A percentile compares a stretch with the other conserved stretches of the same genome.
phyloP scores from a whole-genome alignment of 108 stramenopile species.

The Pseudonitzschia multistriata region DNA sequence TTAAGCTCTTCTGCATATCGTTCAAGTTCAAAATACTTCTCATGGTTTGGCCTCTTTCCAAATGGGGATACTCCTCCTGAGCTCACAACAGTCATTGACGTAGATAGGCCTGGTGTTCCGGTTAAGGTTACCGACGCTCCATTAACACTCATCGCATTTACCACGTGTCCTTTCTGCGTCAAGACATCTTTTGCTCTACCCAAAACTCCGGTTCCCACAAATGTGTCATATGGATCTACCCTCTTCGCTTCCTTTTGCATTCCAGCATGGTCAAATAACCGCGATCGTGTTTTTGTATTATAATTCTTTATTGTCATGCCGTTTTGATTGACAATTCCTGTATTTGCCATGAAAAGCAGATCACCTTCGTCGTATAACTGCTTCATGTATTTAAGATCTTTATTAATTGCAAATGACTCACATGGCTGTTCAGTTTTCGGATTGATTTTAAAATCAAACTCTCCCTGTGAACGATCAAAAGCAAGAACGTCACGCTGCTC shows the following conservation, averaged over 20 bases:
- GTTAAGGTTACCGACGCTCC: constrained; percentile 20
- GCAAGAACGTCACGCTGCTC: constrained; percentile 12
- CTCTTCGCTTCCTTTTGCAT: not conserved
- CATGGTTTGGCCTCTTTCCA: not conserved
- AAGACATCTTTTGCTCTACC: constrained; percentile 34
- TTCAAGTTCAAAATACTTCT: not conserved
- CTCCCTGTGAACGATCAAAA: constrained; percentile 5
- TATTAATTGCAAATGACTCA: constrained; percentile 56
- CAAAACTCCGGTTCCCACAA: constrained; percentile 29
- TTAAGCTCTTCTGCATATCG: constrained; percentile 25
- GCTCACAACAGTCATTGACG: constrained; percentile 5
- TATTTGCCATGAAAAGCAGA: constrained; percentile 63
- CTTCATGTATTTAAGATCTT: constrained; percentile 25
- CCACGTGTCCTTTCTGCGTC: constrained; percentile 9
- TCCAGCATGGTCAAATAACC: not conserved
- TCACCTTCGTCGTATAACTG: constrained; percentile 59
- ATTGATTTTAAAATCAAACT: not conserved
- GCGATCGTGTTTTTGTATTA: not conserved
- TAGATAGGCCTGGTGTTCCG: not conserved
- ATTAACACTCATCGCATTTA: constrained; percentile 21
- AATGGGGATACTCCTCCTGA: too few species aligned
- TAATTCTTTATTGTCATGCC: not conserved
- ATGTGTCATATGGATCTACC: not conserved
- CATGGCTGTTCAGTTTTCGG: constrained; percentile 25
- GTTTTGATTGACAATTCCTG: constrained; percentile 58